These are phyloP conservation scores for Globisporangium polare DNA, from an alignment of 352 stramenopile species.

Conservation along the genomic window DNA sequence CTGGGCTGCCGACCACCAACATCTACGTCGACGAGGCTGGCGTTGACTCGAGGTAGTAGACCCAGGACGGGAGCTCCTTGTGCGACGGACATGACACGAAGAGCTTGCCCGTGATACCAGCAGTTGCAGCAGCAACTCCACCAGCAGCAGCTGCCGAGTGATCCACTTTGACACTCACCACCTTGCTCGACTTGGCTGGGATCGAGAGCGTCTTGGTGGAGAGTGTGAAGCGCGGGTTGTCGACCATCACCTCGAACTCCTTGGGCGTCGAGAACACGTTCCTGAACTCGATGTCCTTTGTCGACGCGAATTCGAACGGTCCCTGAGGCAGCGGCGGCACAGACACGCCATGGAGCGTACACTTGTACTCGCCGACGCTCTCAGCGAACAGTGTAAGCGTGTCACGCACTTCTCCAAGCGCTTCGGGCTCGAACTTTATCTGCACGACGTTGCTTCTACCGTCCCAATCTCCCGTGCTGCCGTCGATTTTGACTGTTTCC, in stretches of 20 bases:
- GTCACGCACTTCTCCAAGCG: conserved; percentile 82
- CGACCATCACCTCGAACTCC: conserved; percentile 79
- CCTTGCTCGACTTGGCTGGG: conserved; percentile 57
- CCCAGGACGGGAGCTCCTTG: conserved; percentile 76
- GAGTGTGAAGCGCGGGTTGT: conserved; percentile 73
- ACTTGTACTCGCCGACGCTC: conserved; percentile 79
- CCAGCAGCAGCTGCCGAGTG: conserved; percentile 1
- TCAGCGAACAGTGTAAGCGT: conserved; percentile 63
- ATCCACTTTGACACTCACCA: conserved; percentile 64
- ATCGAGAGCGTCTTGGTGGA: conserved; percentile 56
- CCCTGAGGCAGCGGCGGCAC: conserved; percentile 78
- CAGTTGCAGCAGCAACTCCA: not conserved
- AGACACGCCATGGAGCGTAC: conserved; percentile 71
- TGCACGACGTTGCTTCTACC: conserved; percentile 54
- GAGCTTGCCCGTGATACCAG: conserved; percentile 59
- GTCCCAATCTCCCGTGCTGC: conserved; percentile 56
- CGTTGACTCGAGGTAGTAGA: conserved; percentile 79
- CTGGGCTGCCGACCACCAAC: not conserved
- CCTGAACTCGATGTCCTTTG: conserved; percentile 83
- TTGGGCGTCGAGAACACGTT: conserved; percentile 82
- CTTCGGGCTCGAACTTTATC: conserved; percentile 88
- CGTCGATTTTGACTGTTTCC: conserved; percentile 43
- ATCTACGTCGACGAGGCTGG: not conserved
- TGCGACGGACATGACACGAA: conserved; percentile 71
- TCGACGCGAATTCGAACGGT: conserved; percentile 65